A percentile compares a stretch with the other conserved stretches of the same genome.
Evolutionary conservation across 2,329 filamentous ascomycete species (phyloP).

Genomic region (Dactylellina sp.): DNA sequence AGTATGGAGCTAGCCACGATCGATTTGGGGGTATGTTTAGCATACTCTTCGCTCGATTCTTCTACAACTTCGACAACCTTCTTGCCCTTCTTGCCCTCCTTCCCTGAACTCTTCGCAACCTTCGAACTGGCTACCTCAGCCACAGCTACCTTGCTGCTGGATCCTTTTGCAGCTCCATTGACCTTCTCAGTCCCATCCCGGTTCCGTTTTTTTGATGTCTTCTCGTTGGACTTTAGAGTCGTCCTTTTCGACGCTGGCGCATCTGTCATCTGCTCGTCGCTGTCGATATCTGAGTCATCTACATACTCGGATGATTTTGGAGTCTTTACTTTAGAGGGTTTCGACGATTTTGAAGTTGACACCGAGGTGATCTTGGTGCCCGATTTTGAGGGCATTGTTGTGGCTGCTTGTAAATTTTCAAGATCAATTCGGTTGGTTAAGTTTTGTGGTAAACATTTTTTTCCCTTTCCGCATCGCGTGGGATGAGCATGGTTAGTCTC

Average conservation of each 20-base stretch:
- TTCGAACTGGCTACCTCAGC: conserved; percentile 3
- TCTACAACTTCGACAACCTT: conserved; percentile 35
- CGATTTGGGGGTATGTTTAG: background rate
- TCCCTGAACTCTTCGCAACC: conserved; percentile 18
- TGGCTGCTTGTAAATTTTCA: conserved; percentile 1
- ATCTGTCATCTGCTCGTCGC: conserved; percentile 51
- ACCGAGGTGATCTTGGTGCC: conserved; percentile 16
- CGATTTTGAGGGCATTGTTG: conserved; percentile 50
- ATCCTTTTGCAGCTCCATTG: conserved; percentile 26
- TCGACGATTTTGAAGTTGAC: conserved; percentile 26
- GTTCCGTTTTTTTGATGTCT: conserved; percentile 54
- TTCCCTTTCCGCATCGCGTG: conserved; percentile 38
- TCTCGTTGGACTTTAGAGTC: conserved; percentile 32
- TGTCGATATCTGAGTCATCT: conserved; percentile 39
- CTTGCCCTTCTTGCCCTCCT: conserved; percentile 45
- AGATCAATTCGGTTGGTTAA: conserved; percentile 11
- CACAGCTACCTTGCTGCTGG: conserved; percentile 17
- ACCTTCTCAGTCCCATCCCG: conserved; percentile 52
- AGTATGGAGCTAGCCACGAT: background rate
- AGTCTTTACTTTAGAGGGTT: conserved; percentile 26
- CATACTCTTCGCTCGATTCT: conserved; percentile 51
- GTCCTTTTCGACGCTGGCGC: conserved; percentile 37
- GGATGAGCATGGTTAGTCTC: conserved; percentile 32
- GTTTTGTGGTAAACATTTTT: conserved; percentile 24
- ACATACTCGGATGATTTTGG: conserved; percentile 48